Evolutionary conservation across 1,284 basidiomycete species (phyloP), one percentile per base, ranked within the genome.

Genomic region (Cystobasidium slooffiae): DNA sequence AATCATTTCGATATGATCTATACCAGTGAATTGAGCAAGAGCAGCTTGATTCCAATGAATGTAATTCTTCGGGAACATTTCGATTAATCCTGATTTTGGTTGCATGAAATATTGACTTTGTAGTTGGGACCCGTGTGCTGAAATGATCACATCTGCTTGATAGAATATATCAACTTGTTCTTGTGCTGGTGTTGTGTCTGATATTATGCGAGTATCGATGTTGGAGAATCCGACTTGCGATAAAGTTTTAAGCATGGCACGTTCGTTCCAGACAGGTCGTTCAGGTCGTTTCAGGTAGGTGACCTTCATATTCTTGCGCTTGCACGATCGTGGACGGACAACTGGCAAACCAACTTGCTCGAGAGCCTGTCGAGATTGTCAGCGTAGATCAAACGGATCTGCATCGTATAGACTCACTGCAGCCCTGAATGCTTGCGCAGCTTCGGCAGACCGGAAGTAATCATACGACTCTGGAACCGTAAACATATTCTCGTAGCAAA

Each of bases 1-100:
- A 16, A 24, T 20, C 39, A 64, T 39, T 31, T 64, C 37, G 24
- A 46, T 31, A 31, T 44, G 22, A 46, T 43, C 46, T 7, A 64
- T 46, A 18, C 41, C 44, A 7, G 62, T 64, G 20, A 20, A 47
- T 5, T 44, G 37, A 18, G 62, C 37, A n/a, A 64, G 41, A 20
- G n/a, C 46, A 39, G 44, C 18, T 31, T 64, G 62, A 24, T 64
- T 46, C 12, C 41, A 14, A 31, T 64, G 62, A 46, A 43, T 43
- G 44, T 64, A 64, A 46, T 64, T 64, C 39, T 14, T 53, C n/a
- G 64, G 64, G 37, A 52, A 67, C n/a, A 67, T 53, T 52, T 67
- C 64, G 5, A 67, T 37, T 31, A 67, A 24, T 31, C 37, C 31
- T 20, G 47, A 20, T 18, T 37, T 22, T 14, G 44, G 44, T 14